Percentiles rank a stretch among this genome's conserved stretches.
Conservation (phyloP, 306 rosid genomes). For the Geum urbanum region DNA sequence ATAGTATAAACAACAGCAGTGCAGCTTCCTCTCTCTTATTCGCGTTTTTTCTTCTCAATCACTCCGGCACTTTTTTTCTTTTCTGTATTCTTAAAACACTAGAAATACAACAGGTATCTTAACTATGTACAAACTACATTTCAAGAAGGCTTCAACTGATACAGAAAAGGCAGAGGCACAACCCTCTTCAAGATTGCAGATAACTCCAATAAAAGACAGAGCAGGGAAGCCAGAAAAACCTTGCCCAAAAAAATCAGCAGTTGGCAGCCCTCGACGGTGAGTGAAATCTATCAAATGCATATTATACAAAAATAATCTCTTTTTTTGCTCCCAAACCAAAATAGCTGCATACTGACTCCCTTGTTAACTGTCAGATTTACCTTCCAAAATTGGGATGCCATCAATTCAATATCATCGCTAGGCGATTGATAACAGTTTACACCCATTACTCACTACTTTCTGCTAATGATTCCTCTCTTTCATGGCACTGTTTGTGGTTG, state of each 20-base stretch:
- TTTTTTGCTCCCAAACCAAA: conserved; percentile 44
- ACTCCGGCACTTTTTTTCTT: not conserved
- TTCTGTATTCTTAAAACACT: too few species aligned
- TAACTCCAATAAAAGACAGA: conserved; percentile 41
- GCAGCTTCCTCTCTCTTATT: not conserved
- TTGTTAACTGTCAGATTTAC: conserved; percentile 37
- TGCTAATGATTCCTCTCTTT: conserved; percentile 38
- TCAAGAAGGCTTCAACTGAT: conserved; percentile 23
- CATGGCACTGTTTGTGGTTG: not conserved
- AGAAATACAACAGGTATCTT: not conserved
- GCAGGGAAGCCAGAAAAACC: conserved; percentile 33
- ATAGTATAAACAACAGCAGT: not conserved
- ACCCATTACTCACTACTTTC: conserved; percentile 18
- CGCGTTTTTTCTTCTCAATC: not conserved
- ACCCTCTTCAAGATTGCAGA: conserved; percentile 44
- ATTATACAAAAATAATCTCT: conserved; percentile 46
- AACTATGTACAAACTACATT: conserved; percentile 31
- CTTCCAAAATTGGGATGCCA: conserved; percentile 53
- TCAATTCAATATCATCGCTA: conserved; percentile 25
- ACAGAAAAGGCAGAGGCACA: conserved; percentile 36
- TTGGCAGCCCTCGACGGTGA: conserved; percentile 46
- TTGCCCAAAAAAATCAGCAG: conserved; percentile 36
- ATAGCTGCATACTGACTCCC: conserved; percentile 40
- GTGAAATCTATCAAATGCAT: conserved; percentile 31
- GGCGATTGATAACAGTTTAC: conserved; percentile 15